Conservation (phyloP, 257 asterid genomes). For the Plantago major region DNA sequence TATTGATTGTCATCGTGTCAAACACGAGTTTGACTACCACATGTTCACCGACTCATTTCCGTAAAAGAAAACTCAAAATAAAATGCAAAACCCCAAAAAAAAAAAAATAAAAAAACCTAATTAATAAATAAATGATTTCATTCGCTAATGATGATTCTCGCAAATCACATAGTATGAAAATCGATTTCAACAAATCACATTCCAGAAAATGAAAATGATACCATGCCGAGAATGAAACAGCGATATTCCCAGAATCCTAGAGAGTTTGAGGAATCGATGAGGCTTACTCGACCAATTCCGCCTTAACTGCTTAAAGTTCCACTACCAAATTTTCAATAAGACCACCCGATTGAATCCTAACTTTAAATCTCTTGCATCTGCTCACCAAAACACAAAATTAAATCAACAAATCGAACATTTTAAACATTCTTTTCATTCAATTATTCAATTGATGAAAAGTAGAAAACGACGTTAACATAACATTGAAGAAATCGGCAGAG, state of each 20-base stretch:
- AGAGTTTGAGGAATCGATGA: slow-evolving; percentile 76
- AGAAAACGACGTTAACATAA: slow-evolving; percentile 49
- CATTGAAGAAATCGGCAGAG: slow-evolving; percentile 60
- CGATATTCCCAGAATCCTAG: slow-evolving; percentile 84
- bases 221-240: slow-evolving; percentile 89
- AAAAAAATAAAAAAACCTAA: too few relatives aligned
- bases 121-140: too few relatives aligned
- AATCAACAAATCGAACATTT: not conserved
- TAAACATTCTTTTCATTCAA: too few relatives aligned
- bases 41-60: too few relatives aligned
- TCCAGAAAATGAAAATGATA: slow-evolving; percentile 14
- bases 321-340: slow-evolving; percentile 54
- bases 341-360: slow-evolving; percentile 61
- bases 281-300: slow-evolving; percentile 78
- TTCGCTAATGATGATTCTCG: too few relatives aligned
- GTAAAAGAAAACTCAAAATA: too few relatives aligned
- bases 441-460: too few relatives aligned
- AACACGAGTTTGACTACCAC: too few relatives aligned
- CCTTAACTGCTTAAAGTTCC: slow-evolving; percentile 56
- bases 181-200: too few relatives aligned
- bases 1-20: too few relatives aligned
- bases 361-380: slow-evolving; percentile 85
- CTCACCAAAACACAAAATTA: not conserved
- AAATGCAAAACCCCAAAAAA: too few relatives aligned
- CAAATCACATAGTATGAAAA: too few relatives aligned